Base-by-base conservation (phyloP, 2,329 filamentous ascomycete genomes). In the Lomentospora prolificans region DNA sequence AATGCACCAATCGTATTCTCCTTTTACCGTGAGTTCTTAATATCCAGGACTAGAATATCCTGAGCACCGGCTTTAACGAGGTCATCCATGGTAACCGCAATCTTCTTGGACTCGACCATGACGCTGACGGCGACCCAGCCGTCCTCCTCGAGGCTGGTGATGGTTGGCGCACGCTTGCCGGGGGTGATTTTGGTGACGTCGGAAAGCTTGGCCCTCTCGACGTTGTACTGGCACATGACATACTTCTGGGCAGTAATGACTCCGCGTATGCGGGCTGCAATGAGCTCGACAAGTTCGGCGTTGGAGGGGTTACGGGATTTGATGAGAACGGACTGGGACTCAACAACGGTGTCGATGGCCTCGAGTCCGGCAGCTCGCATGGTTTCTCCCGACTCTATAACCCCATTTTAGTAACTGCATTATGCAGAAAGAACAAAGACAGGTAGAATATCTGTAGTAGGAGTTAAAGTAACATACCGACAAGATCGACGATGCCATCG, bases 141-240 rank as follows among this genome's bases (percentile, higher is more conserved):
- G 56, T 89, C 83, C 66, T 89, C 87, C 62, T 96, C 92, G 3
- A 99, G 77, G 14, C 87, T 77, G n/a, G 88, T 96, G 62, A 97
- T 80, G 2, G 92, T 97, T 2, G 94, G 89, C 2, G 94, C 91
- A 53, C 94, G 87, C 75, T 94, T 96, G 59, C 94, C 94, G 0
- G 94, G 94, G 0, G 94, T 96, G 67, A 97, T 88, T 62, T 80
- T 80, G 50, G 79, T 82, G 7, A 88, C 91, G 30, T 76, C 74
- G 6, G 76, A 65, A 57, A 99, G 81, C 55, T 81, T 80, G 51
- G 72, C 68, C 59, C 91, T 84, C 62, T 88, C 80, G 58, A 97
- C 82, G 73, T 99, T 99, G 79, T 97, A 99, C 67, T 95, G 90
- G 76, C 94, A 97, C 28, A 97, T 82, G 27, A 97, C 90, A 67